Percentiles rank a stretch among this genome's conserved stretches.
phyloP scores from a whole-genome alignment of 1,284 basidiomycete species.

The Trichosporon asahii region DNA sequence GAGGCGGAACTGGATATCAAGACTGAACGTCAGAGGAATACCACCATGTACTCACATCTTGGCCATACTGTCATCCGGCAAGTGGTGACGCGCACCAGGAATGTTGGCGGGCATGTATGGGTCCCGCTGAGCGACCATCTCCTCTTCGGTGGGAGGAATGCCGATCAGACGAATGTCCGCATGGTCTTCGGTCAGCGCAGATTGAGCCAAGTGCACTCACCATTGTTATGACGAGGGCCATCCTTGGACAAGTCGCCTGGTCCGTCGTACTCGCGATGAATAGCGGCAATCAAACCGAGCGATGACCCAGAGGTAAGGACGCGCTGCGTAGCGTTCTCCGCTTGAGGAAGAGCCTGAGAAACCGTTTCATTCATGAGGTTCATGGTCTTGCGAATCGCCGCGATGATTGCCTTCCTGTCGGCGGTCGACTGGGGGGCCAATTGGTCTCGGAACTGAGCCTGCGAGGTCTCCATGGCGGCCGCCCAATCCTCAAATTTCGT shows the following conservation, averaged over 20 bases:
- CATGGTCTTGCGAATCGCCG: too few relatives aligned
- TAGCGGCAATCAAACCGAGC: conserved; percentile 10
- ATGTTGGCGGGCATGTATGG: conserved; percentile 63
- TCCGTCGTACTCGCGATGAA: conserved; percentile 54
- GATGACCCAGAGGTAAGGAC: conserved; percentile 30
- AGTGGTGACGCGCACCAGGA: conserved; percentile 60
- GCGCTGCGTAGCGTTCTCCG: too few relatives aligned
- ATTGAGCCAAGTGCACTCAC: not conserved
- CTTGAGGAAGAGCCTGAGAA: too few relatives aligned
- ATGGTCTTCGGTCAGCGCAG: too few relatives aligned
- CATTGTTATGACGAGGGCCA: conserved; percentile 53
- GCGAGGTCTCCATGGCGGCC: conserved; percentile 16
- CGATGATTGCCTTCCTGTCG: too few relatives aligned
- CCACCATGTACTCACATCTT: not conserved
- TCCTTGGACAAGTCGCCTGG: conserved; percentile 57
- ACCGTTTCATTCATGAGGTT: too few relatives aligned
- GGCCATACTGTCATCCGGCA: not conserved
- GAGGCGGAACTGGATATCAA: conserved; percentile 68
- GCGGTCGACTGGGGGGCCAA: too few relatives aligned
- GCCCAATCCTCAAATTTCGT: conserved; percentile 58
- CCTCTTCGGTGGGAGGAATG: conserved; percentile 62
- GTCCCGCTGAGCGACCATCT: conserved; percentile 55
- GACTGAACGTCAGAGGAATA: conserved; percentile 44
- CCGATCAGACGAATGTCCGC: conserved; percentile 53
- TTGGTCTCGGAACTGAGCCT: too few relatives aligned